Evolutionary conservation across 768 basidiomycete genomes (phyloP).

Genomic region (Steccherinum ochraceum): DNA sequence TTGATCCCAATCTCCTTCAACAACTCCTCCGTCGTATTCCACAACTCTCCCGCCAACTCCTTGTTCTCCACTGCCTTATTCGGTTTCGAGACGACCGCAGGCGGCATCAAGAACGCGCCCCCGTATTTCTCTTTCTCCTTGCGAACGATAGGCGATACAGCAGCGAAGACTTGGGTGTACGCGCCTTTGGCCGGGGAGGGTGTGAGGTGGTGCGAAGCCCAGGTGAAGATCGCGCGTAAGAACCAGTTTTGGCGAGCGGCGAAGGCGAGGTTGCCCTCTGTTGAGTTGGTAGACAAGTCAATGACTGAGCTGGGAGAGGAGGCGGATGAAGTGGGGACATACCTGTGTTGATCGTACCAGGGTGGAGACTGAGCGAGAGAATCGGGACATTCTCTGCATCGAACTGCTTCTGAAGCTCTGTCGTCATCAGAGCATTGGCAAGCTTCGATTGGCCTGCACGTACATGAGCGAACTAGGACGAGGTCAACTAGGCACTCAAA

Average conservation of each 20-base stretch:
- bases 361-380: constrained; percentile 35
- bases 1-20: constrained; percentile 21
- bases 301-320: not conserved
- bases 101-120: constrained; percentile 32
- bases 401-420: constrained; percentile 42
- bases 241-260: not conserved
- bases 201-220: constrained; percentile 17
- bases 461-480: constrained; percentile 14
- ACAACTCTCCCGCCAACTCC: constrained; percentile 32
- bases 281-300: not conserved
- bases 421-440: constrained; percentile 43
- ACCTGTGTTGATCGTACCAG: constrained; percentile 35
- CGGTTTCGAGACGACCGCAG: constrained; percentile 22
- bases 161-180: constrained; percentile 32
- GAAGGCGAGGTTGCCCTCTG: not conserved
- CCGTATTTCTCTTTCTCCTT: constrained; percentile 27
- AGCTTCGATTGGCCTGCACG: constrained; percentile 45
- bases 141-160: constrained; percentile 30
- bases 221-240: not conserved
- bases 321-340: not conserved
- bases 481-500: no score
- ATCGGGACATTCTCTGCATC: constrained; percentile 29
- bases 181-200: constrained; percentile 27
- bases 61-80: constrained; percentile 14
- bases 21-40: constrained; percentile 29